Evolutionary conservation across 306 rosid genomes (phyloP), one percentile per base, ranked within the genome.

Genomic region (Purshia tridentata): DNA sequence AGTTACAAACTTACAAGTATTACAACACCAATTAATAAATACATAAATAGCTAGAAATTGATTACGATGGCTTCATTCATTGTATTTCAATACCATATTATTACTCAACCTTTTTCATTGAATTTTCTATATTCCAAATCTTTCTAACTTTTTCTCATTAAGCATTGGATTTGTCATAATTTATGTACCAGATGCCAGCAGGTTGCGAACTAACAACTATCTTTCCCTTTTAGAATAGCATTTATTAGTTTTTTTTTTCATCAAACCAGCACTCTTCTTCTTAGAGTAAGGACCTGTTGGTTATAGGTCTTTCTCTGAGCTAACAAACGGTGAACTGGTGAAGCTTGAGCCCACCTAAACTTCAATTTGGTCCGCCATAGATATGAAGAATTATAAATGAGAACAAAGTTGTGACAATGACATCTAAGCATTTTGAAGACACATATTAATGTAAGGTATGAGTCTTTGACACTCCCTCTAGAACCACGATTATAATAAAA

Each of bases 401-500:
- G 37, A 68, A n/a, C 37, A 35, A 68, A 51, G 37, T 18, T 10
- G 14, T 6, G 53, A 55, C 64, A 55, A 13, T 7, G 47, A 60
- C 66, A 39, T 60, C 66, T 40, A 22, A 12, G 53, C 74, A 41
- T 6, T 12, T 54, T 70, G 65, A 41, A 41, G 22, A 70, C 74
- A 55, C 74, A 20, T 70, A 23, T 23, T 23, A 23, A 23, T 23
- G 35, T 23, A 23, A n/a, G n/a, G n/a, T n/a, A n/a, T n/a, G 45
- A 42, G 5, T 7, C 39, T 54, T n/a, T 23, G 35, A 23, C 15
- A 63, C 39, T 52, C 19, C 14, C 65, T 42, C 29, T 4, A 19
- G 41, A 70, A 70, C 74, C 65, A 70, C 65, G 47, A 35, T 67
- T 67, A 44, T 16, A 15, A 35, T 52, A 16, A 29, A 67, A 29